Evolutionary conservation across 345 rosid genomes (phyloP), one percentile per base, ranked within the genome.

Genomic region (Lumnitzera littorea): DNA sequence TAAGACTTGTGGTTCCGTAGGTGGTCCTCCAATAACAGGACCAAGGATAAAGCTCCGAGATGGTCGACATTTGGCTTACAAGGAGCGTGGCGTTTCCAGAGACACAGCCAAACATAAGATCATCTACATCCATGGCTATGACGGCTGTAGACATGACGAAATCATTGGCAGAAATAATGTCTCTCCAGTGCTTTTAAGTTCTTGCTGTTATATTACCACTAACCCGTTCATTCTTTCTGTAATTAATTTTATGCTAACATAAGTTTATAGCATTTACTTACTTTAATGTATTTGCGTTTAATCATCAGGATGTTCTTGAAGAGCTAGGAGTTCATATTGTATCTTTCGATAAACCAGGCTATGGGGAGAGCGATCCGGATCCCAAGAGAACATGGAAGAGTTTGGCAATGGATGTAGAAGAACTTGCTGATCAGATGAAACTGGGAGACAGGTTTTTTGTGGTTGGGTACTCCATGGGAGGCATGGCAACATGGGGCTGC

Each of bases 281-380:
- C 31, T 5, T 27, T 27, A 7, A 36, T 36, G 43, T 4, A 6
- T 36, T 36, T 5, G 7, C 9, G 11, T 36, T 36, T 36, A 20
- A 20, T 36, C 5, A 4, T 36, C 76, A 86, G 89, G 87, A 80
- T 12, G 47, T 74, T n/a, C 51, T 74, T 17, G 78, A 86, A 20
- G 85, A 75, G 59, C 49, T 86, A 23, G 80, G 84, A 61, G 56
- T 86, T 60, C 78, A 82, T 66, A 62, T 78, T 41, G 81, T 86
- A 58, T 81, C 89, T 52, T 78, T 78, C 59, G 94, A 86, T 69
- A 78, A 84, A 70, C 83, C 89, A 46, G 86, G 94, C 59, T 86
- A 86, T 67, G 89, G 86, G 57, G 94, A 86, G 74, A 86, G 94
- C 58, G 87, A 82, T 69, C 83, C 86, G 11, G 53, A 86, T 56